Evolutionary conservation across 2,329 filamentous ascomycete species (phyloP).

Genomic region (Penicillium sp.): DNA sequence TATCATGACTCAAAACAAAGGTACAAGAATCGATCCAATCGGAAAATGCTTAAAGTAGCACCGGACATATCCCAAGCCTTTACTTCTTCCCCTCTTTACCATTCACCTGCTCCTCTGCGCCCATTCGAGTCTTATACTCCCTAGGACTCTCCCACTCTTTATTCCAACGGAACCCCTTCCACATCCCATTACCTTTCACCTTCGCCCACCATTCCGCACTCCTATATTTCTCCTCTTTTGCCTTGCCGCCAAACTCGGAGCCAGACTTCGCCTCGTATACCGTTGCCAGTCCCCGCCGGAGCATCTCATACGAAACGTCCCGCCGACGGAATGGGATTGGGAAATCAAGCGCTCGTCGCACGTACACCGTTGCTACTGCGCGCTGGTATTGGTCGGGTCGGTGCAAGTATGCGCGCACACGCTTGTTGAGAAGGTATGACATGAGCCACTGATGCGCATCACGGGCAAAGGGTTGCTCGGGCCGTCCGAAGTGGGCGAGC

Average conservation of each 20-base stretch:
- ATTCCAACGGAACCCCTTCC: constrained; percentile 63
- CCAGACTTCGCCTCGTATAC: constrained; percentile 93
- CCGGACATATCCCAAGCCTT: neutral
- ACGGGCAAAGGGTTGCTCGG: constrained; percentile 79
- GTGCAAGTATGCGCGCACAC: constrained; percentile 82
- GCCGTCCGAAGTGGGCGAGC: constrained; percentile 85
- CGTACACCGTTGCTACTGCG: constrained; percentile 82
- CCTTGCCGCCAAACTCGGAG: constrained; percentile 80
- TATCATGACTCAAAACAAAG: neutral
- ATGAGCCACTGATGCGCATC: constrained; percentile 86
- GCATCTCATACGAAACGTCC: constrained; percentile 89
- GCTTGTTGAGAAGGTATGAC: constrained; percentile 69
- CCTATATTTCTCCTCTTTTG: constrained; percentile 54
- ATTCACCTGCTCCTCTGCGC: constrained; percentile 39
- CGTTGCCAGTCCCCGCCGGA: constrained; percentile 81
- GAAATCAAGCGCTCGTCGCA: constrained; percentile 59
- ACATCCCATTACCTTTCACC: constrained; percentile 71
- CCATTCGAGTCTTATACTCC: constrained; percentile 76
- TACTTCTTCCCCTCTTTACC: constrained; percentile 21
- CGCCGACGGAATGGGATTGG: constrained; percentile 59
- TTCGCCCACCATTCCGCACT: constrained; percentile 63
- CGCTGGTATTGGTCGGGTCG: constrained; percentile 90
- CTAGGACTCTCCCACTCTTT: constrained; percentile 77
- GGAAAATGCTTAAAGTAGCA: neutral
- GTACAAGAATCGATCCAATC: neutral